Conservation (phyloP, 1,284 basidiomycete genomes). For the Apiotrichum domesticum region DNA sequence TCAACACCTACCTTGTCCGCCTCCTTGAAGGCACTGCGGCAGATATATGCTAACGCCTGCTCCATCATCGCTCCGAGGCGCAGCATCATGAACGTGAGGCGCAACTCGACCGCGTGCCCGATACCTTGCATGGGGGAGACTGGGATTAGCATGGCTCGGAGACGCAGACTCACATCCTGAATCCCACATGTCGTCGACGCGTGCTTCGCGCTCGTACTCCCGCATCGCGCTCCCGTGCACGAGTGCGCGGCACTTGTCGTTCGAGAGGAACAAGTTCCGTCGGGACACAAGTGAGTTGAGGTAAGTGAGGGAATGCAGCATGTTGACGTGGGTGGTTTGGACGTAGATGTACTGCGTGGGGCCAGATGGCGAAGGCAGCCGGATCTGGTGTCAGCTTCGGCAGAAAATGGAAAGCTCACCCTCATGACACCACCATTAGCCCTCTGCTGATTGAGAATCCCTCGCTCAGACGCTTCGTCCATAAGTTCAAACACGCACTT, state of each 20-base stretch:
- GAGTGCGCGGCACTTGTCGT: slow-evolving; percentile 22
- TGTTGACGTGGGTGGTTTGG: slow-evolving; percentile 35
- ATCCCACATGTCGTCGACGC: slow-evolving; percentile 39
- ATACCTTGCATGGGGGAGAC: slow-evolving; percentile 27
- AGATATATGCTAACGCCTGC: slow-evolving; percentile 28
- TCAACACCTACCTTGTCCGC: slow-evolving; percentile 22
- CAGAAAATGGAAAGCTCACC: slow-evolving; percentile 13
- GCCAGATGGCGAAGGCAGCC: not conserved
- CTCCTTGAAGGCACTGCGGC: slow-evolving; percentile 23
- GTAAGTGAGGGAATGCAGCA: slow-evolving; percentile 31
- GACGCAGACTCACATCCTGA: slow-evolving; percentile 28
- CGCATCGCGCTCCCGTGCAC: slow-evolving; percentile 21
- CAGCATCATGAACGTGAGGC: slow-evolving; percentile 20
- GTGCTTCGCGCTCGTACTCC: slow-evolving; percentile 19
- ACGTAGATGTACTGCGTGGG: slow-evolving; percentile 17
- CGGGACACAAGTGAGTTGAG: slow-evolving; percentile 26
- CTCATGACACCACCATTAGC: slow-evolving; percentile 22
- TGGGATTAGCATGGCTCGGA: slow-evolving; percentile 4
- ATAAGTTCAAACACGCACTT: slow-evolving; percentile 28
- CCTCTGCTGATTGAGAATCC: slow-evolving; percentile 16
- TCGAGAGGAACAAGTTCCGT: slow-evolving; percentile 21
- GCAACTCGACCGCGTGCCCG: slow-evolving; percentile 14
- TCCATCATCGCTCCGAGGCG: slow-evolving; percentile 37
- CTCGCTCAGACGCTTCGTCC: slow-evolving; percentile 24
- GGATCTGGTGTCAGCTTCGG: slow-evolving; percentile 6